Percentiles rank a stretch among this genome's conserved stretches.
Evolutionary conservation across 768 basidiomycete species (phyloP).

Genomic region (Tricholoma hemisulphureum): DNA sequence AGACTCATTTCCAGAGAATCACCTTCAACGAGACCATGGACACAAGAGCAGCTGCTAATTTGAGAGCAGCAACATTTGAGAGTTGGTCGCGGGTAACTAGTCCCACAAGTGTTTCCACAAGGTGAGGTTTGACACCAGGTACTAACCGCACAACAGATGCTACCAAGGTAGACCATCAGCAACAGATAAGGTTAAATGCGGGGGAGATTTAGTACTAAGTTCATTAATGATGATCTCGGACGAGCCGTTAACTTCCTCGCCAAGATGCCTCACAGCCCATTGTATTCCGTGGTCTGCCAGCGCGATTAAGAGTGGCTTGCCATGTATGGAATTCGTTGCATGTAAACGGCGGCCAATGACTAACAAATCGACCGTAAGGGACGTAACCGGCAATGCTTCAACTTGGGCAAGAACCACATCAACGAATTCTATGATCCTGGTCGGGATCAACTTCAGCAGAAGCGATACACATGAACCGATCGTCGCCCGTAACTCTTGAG

Average conservation of each 20-base stretch:
- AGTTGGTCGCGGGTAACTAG: constrained; percentile 64
- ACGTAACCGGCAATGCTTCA: constrained; percentile 20
- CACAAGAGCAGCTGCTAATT: constrained; percentile 43
- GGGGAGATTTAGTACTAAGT: constrained; percentile 34
- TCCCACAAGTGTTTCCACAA: constrained; percentile 71
- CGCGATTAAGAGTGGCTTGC: constrained; percentile 22
- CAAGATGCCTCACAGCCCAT: constrained; percentile 50
- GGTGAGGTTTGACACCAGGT: constrained; percentile 46
- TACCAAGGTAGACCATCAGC: constrained; percentile 16
- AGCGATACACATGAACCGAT: constrained; percentile 28
- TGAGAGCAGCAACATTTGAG: constrained; percentile 36
- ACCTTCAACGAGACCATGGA: constrained; percentile 61
- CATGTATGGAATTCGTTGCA: constrained; percentile 14
- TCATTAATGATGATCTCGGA: constrained; percentile 26
- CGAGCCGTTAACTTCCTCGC: constrained; percentile 27
- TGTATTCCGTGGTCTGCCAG: constrained; percentile 49
- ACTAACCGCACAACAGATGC: constrained; percentile 30
- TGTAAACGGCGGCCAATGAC: constrained; percentile 30
- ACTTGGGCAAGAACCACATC: constrained; percentile 27
- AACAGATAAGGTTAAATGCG: constrained; percentile 1
- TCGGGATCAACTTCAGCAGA: constrained; percentile 26
- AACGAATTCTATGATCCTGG: constrained; percentile 18
- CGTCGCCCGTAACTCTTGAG: constrained; percentile 14
- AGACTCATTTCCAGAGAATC: background rate
- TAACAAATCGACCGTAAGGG: constrained; percentile 30